Evolutionary conservation across 148 eudicot species (phyloP), one percentile per base, ranked within the genome.

Genomic region (Dysphania ambrosioides): DNA sequence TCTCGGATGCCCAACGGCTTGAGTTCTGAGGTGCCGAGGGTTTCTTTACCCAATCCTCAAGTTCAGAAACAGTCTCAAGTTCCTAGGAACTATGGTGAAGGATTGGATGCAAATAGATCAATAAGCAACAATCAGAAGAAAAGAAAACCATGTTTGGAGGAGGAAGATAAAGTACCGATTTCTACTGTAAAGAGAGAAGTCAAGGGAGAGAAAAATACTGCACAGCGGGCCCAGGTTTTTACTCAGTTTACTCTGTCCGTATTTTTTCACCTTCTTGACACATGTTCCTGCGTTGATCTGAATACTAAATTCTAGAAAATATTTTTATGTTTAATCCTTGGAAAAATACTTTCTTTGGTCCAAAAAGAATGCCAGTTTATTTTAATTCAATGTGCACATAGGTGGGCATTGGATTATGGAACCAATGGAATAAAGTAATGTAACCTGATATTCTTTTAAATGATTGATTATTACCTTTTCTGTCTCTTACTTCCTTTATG

Each of bases 201-300:
- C 53, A 87, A 83, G 70, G 85, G 83, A 73, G 79, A 84, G 72
- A 85, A 91, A 75, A 88, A 88, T 73, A 78, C 93, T 32, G 60
- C 91, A 76, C 97, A 94, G 77, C 88, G 92, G 4, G 81, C 93
- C 71, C 93, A 91, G 94, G 95, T 67, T 89, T 80, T 81, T 61
- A 56, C 76, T 79, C 59, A 19, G n/a, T 58, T 36, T n/a, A 6
- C 66, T 6, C 42, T 8, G 27, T 8, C 26, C 26, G 42, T 67
- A 40, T 23, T 0, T 11, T 35, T 34, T 65, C 13, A 34, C n/a
- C 4, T 6, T 19, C 27, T 29, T 27, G n/a, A 30, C 15, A 18
- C 3, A 11, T 29, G 3, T 27, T 0, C 24, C 10, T 65, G 24
- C 35, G 13, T 30, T 65, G 68, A 27, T 35, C 6, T 1, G 0